A percentile compares a stretch with the other conserved stretches of the same genome.
Conservation (phyloP, 371 early-diverging fungal species). For the Haplosporangium sp. region DNA sequence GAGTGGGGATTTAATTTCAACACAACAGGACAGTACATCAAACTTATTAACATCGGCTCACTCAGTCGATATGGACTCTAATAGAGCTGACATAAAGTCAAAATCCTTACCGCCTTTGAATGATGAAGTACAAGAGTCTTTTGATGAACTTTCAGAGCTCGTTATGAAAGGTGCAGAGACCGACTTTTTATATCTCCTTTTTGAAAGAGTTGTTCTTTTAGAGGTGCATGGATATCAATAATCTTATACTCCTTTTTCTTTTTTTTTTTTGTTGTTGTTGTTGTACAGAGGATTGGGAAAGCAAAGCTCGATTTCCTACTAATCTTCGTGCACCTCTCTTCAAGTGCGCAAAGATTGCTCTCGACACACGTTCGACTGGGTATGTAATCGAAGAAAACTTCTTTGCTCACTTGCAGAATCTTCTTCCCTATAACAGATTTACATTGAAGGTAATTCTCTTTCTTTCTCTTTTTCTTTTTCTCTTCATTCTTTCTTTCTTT, state of each 20-base stretch:
- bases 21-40: neutral
- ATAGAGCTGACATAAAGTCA: neutral
- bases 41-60: neutral
- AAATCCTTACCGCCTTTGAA: neutral
- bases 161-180: conserved; percentile 8
- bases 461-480: no score
- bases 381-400: conserved; percentile 58
- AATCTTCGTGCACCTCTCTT: conserved; percentile 58
- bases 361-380: conserved; percentile 41
- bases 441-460: conserved; percentile 58
- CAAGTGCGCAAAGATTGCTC: conserved; percentile 56
- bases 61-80: neutral
- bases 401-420: conserved; percentile 57
- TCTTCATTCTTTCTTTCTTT: neutral
- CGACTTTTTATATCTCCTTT: no score
- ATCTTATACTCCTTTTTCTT: neutral
- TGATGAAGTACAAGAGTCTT: conserved; percentile 1
- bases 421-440: conserved; percentile 65
- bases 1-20: neutral
- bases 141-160: conserved; percentile 1
- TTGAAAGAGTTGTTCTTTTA: no score
- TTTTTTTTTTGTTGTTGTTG: neutral
- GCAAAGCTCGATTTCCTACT: conserved; percentile 62
- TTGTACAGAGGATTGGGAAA: conserved; percentile 34
- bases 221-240: no score